Evolutionary conservation across 75 land plant species (phyloP), one percentile per base, ranked within the genome.

Genomic region (Pinus taeda): DNA sequence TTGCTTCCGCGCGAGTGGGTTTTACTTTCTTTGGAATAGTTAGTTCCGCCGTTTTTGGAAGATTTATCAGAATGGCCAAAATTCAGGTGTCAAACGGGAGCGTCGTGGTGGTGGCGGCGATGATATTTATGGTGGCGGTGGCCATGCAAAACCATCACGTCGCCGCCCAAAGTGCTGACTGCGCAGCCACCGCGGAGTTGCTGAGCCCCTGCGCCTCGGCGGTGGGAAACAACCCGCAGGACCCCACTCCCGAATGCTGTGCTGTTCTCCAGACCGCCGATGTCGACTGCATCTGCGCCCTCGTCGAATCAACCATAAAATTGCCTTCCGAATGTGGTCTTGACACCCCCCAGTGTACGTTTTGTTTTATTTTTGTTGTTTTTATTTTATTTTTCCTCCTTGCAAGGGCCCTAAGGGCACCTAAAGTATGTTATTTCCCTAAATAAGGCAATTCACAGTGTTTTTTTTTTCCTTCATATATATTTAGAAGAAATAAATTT

Each of bases 201-300:
- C 33, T 65, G 69, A 15, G 69, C 13, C 69, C 69, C 30, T 65
- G 69, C 42, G 3, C 33, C 18, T 2, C 69, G 33, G 69, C 69
- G 33, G 69, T 65, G 33, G 69, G 69, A 4, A 15, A 15, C 18
- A 65, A 65, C 18, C 69, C 69, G 2, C 39, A 33, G 33, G 37
- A 65, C 37, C 69, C 69, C 30, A 65, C 69, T 65, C 18, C 69
- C 3, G 69, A 65, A 33, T 65, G 69, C 69, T 65, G 69, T 65
- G 69, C 69, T 36, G 69, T 30, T 36, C 69, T 65, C n/a, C 12
- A 3, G 33, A 65, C 15, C 33, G 69, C 69, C 15, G 17, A 65
- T 30, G 6, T 17, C 5, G 37, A 65, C 42, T 65, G 69, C 42
- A 65, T 65, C 2, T 65, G 69, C 69, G 36, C 6, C 69, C 30